Conservation (phyloP, 768 basidiomycete genomes). For the Termitomyces sp. region DNA sequence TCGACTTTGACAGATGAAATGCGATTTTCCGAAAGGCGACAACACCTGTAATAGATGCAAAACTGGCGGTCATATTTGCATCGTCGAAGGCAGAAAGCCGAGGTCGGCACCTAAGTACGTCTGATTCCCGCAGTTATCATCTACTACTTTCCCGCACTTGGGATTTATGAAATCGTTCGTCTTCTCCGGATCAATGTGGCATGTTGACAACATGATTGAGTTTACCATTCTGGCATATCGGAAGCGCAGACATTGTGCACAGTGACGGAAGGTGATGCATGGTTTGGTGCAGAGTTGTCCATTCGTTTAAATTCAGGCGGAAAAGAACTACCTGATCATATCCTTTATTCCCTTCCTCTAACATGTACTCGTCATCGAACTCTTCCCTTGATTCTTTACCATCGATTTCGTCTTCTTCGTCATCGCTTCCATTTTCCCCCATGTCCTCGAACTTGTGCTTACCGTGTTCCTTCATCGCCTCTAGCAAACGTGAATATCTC, state of each 20-base stretch:
- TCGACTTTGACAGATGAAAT: slow-evolving; percentile 64
- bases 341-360: not conserved
- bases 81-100: slow-evolving; percentile 80
- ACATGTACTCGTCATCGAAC: slow-evolving; percentile 17
- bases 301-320: slow-evolving; percentile 7
- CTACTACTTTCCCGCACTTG: slow-evolving; percentile 14
- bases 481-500: slow-evolving; percentile 81
- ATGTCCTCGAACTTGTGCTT: slow-evolving; percentile 30
- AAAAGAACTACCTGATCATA: not conserved
- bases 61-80: slow-evolving; percentile 65
- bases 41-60: slow-evolving; percentile 79
- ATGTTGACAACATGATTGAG: slow-evolving; percentile 7
- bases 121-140: slow-evolving; percentile 6
- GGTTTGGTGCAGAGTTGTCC: slow-evolving; percentile 4
- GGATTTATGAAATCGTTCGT: slow-evolving; percentile 2
- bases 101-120: slow-evolving; percentile 80
- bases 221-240: slow-evolving; percentile 9
- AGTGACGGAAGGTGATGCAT: slow-evolving; percentile 1
- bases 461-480: slow-evolving; percentile 28
- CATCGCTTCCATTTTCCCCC: slow-evolving; percentile 19
- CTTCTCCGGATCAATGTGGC: slow-evolving; percentile 9
- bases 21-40: slow-evolving; percentile 67
- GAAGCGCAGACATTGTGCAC: slow-evolving; percentile 4
- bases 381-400: slow-evolving; percentile 13
- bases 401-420: slow-evolving; percentile 15